phyloP scores from a whole-genome alignment of 169 alveolate species.

The Cryptosporidium felis region DNA sequence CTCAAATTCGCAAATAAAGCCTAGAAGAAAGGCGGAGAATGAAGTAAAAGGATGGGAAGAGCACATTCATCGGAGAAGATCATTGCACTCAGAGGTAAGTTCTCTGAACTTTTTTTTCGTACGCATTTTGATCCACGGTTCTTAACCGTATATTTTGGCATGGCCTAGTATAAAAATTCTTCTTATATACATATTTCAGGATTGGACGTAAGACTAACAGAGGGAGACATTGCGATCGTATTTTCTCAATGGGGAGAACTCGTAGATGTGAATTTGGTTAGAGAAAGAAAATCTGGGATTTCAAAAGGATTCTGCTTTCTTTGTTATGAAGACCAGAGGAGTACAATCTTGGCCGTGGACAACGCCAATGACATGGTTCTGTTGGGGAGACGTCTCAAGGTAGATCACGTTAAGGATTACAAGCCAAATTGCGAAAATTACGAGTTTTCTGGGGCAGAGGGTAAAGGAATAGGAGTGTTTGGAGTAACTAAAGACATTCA shows the following conservation, averaged over 20 bases:
- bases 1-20: too few species aligned
- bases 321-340: conserved; percentile 96
- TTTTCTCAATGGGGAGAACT: conserved; percentile 98
- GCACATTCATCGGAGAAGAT: not conserved
- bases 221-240: conserved; percentile 96
- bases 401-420: conserved; percentile 94
- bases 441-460: conserved; percentile 45
- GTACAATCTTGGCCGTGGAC: conserved; percentile 99
- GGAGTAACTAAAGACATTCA: conserved; percentile 54
- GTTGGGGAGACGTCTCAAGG: conserved; percentile 90
- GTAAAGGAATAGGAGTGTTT: conserved; percentile 50
- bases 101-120: too few species aligned
- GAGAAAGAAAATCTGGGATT: conserved; percentile 94
- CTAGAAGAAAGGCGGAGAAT: too few species aligned
- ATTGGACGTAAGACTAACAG: conserved; percentile 92
- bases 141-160: too few species aligned
- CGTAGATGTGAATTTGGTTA: conserved; percentile 92
- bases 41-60: not conserved
- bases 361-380: conserved; percentile 93
- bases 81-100: too few species aligned
- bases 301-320: conserved; percentile 95
- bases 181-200: conserved; percentile 88
- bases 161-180: conserved; percentile 76
- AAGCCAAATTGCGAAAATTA: conserved; percentile 70
- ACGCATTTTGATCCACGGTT: too few species aligned